Conservation (phyloP, 371 early-diverging fungal genomes). For the Saksenaea vasiformis region DNA sequence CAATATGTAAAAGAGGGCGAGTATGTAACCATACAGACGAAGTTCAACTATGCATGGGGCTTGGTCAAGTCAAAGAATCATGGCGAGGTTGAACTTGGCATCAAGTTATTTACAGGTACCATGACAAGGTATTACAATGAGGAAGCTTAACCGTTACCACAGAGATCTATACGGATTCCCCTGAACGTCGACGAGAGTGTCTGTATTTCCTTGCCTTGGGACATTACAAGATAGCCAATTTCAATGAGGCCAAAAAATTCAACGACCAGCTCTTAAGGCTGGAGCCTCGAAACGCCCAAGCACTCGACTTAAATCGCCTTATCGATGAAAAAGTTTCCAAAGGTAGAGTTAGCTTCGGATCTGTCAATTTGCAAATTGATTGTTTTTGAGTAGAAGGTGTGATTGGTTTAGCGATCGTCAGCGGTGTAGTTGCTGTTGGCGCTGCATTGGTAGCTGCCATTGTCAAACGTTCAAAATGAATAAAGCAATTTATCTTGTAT, state of each 20-base stretch:
- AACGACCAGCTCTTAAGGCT: slow-evolving; percentile 77
- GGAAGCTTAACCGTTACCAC: background rate
- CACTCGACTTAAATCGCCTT: slow-evolving; percentile 65
- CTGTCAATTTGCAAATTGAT: background rate
- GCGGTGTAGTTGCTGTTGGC: slow-evolving; percentile 74
- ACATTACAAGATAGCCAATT: slow-evolving; percentile 83
- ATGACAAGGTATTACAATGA: background rate
- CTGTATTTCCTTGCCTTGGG: slow-evolving; percentile 93
- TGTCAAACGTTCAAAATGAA: slow-evolving; percentile 35
- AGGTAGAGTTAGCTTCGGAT: slow-evolving; percentile 47
- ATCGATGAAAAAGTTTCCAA: slow-evolving; percentile 86
- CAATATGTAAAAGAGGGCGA: slow-evolving; percentile 74
- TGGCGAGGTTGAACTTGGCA: slow-evolving; percentile 74
- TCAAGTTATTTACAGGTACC: slow-evolving; percentile 76
- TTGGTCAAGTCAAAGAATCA: slow-evolving; percentile 70
- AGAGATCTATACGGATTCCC: slow-evolving; percentile 87
- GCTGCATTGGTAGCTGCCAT: slow-evolving; percentile 48
- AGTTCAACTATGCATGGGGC: slow-evolving; percentile 97
- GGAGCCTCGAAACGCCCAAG: slow-evolving; percentile 89
- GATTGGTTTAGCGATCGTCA: slow-evolving; percentile 89
- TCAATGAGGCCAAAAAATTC: slow-evolving; percentile 74
- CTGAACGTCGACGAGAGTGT: slow-evolving; percentile 90
- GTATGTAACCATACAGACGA: slow-evolving; percentile 79
- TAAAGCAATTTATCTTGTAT: background rate
- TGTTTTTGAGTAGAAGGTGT: slow-evolving; percentile 70